These are phyloP conservation scores for Trichoderma sp. DNA, from an alignment of 2,329 filamentous ascomycete genomes.

Conservation along the genomic window DNA sequence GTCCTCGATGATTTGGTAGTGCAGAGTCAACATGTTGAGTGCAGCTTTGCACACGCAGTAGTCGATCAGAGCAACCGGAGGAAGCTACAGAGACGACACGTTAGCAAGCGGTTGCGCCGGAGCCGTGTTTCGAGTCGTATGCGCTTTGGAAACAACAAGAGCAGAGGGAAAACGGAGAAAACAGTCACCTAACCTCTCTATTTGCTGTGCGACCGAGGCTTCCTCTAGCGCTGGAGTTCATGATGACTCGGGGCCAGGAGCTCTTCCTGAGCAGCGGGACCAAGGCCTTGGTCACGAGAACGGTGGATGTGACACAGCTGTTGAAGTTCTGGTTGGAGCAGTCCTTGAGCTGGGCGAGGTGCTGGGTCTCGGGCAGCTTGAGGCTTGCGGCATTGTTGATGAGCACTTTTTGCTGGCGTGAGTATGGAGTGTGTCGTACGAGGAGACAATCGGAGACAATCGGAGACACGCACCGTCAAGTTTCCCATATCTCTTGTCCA, in stretches of 20 bases:
- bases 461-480: conserved; percentile 30
- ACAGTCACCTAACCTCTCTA: conserved; percentile 21
- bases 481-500: conserved; percentile 30
- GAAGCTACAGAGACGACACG: not conserved
- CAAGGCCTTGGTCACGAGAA: conserved; percentile 29
- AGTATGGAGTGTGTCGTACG: too few relatives aligned
- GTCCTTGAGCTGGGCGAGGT: conserved; percentile 20
- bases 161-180: not conserved
- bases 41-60: conserved; percentile 32
- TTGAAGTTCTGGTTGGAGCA: conserved; percentile 29
- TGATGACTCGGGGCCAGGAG: conserved; percentile 30
- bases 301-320: conserved; percentile 31
- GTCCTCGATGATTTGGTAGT: conserved; percentile 28
- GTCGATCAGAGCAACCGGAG: conserved; percentile 13
- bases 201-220: conserved; percentile 30
- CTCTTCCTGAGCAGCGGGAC: conserved; percentile 24
- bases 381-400: conserved; percentile 28
- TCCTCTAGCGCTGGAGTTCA: conserved; percentile 31
- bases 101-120: not conserved
- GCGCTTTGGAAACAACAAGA: not conserved
- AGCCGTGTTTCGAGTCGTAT: not conserved
- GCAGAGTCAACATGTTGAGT: conserved; percentile 33
- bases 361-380: conserved; percentile 6
- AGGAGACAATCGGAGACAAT: not conserved
- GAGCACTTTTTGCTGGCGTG: conserved; percentile 2